Evolutionary conservation across 2,329 filamentous ascomycete genomes (phyloP).

Genomic region (Fusarium decemcellulare): DNA sequence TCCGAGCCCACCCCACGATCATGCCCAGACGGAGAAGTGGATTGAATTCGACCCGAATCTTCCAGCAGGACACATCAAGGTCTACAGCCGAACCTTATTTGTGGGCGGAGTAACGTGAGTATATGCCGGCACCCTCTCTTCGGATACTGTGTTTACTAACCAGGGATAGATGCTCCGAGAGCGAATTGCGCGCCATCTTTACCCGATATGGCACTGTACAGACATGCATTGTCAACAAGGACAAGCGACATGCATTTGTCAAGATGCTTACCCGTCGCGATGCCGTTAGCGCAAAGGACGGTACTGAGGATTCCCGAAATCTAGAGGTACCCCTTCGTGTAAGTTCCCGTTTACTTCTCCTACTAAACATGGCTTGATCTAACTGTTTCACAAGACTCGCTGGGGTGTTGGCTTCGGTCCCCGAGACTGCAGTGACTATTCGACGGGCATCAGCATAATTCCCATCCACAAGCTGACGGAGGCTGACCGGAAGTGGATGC

Average conservation of each 20-base stretch:
- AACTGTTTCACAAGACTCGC: constrained; percentile 74
- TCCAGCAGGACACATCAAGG: constrained; percentile 86
- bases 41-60: constrained; percentile 84
- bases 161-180: constrained; percentile 76
- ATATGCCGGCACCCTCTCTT: constrained; percentile 8
- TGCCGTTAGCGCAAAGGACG: constrained; percentile 85
- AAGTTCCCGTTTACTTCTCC: constrained; percentile 53
- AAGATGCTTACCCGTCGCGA: constrained; percentile 96
- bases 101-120: constrained; percentile 94
- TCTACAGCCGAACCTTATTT: constrained; percentile 94
- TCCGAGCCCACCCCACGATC: constrained; percentile 64
- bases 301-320: constrained; percentile 85
- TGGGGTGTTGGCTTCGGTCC: constrained; percentile 99
- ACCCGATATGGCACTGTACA: constrained; percentile 88
- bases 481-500: constrained; percentile 96
- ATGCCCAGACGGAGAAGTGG: constrained; percentile 71
- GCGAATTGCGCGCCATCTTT: constrained; percentile 87
- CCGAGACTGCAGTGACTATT: constrained; percentile 96
- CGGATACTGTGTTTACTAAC: constrained; percentile 43
- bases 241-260: constrained; percentile 98
- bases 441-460: constrained; percentile 91
- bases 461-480: constrained; percentile 94
- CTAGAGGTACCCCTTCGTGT: constrained; percentile 81
- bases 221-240: constrained; percentile 97
- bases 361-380: constrained; percentile 39